A percentile compares a stretch with the other conserved stretches of the same genome.
phyloP scores from a whole-genome alignment of 768 basidiomycete species.

The Rhodotorula kratochvilovae region DNA sequence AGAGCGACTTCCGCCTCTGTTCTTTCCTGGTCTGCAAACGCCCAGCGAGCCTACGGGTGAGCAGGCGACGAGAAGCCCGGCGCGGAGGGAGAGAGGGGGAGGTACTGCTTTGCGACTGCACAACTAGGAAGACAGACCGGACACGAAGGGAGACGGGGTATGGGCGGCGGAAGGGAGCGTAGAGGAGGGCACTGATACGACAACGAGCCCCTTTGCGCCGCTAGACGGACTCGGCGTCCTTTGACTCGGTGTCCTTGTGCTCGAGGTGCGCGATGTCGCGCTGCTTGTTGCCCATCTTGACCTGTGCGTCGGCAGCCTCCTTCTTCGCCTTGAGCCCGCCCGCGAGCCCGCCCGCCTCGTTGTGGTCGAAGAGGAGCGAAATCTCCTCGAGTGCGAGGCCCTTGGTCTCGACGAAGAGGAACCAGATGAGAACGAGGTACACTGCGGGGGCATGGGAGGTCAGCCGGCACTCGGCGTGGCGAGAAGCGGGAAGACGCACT shows the following conservation, averaged over 20 bases:
- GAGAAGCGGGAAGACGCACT: neutral
- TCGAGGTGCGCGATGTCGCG: conserved; percentile 6
- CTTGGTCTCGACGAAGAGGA: conserved; percentile 62
- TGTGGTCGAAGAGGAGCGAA: conserved; percentile 7
- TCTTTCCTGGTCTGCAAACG: too few relatives aligned
- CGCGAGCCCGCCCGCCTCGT: neutral
- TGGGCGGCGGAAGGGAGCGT: too few relatives aligned
- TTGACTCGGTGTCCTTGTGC: neutral
- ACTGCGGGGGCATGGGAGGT: conserved; percentile 15
- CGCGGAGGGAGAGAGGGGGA: too few relatives aligned
- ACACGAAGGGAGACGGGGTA: too few relatives aligned
- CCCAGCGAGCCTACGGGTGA: too few relatives aligned
- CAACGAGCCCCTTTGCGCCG: too few relatives aligned
- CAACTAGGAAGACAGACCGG: too few relatives aligned
- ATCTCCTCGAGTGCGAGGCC: conserved; percentile 10
- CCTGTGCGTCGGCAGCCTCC: conserved; percentile 11
- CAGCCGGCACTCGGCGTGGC: neutral
- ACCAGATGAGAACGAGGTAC: conserved; percentile 53
- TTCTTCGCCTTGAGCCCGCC: too few relatives aligned
- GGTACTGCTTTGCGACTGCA: too few relatives aligned
- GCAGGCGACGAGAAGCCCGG: too few relatives aligned
- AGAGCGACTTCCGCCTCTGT: too few relatives aligned
- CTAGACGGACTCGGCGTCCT: neutral
- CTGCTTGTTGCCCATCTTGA: neutral
- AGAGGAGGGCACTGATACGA: too few relatives aligned